Conservation (phyloP, 805 yeast species). For the Yamadazyma paraphyllophila region DNA sequence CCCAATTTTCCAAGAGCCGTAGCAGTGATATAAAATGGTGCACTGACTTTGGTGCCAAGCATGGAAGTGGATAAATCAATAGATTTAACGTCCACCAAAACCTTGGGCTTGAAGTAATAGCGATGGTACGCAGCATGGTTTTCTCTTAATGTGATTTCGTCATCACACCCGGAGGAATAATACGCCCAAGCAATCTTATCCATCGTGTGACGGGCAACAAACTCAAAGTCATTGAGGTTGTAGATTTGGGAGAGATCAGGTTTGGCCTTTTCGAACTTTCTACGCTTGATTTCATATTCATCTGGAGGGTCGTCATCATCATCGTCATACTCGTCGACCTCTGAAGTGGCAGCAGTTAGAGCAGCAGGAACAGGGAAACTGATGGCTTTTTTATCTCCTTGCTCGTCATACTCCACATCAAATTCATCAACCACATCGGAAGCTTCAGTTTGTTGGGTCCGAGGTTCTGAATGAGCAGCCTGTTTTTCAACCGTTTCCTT, state of each 20-base stretch:
- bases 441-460: too few relatives aligned
- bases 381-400: conserved; percentile 30
- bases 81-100: conserved; percentile 75
- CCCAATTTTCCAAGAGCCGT: conserved; percentile 92
- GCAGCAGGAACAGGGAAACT: conserved; percentile 14
- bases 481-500: too few relatives aligned
- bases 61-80: conserved; percentile 70
- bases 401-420: conserved; percentile 44
- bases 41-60: conserved; percentile 66
- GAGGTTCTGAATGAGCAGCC: too few relatives aligned
- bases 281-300: conserved; percentile 25
- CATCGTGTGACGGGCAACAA: conserved; percentile 76
- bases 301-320: conserved; percentile 35
- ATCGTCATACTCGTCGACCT: conserved; percentile 29
- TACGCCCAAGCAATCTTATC: conserved; percentile 85
- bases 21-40: conserved; percentile 88
- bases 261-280: conserved; percentile 35
- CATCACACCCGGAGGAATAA: conserved; percentile 89
- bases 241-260: conserved; percentile 72
- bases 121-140: conserved; percentile 89
- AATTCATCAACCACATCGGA: conserved; percentile 29
- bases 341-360: conserved; percentile 13
- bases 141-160: conserved; percentile 85
- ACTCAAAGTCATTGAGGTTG: conserved; percentile 84
- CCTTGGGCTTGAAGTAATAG: conserved; percentile 80